Conservation (phyloP, 2,329 filamentous ascomycete species). For the Beauveria sp. region DNA sequence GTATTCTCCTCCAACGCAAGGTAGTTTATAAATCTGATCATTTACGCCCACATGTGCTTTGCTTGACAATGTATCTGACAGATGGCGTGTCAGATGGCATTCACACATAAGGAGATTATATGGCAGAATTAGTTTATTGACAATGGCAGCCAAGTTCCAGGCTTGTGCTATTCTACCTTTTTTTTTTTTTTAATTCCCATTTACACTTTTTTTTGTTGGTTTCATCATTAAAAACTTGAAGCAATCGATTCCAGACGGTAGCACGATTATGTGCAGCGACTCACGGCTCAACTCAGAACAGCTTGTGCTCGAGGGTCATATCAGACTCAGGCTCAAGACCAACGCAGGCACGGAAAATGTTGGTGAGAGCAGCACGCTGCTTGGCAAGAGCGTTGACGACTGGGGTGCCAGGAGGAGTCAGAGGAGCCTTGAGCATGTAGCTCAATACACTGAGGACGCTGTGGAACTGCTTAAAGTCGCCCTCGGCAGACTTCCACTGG, state of each 20-base stretch:
- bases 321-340: conserved; percentile 95
- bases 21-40: neutral
- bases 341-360: conserved; percentile 97
- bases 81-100: neutral
- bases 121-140: conserved; percentile 8
- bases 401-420: conserved; percentile 89
- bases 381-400: conserved; percentile 94
- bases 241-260: neutral
- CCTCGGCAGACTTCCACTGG: conserved; percentile 67
- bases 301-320: conserved; percentile 98
- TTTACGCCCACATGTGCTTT: neutral
- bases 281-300: conserved; percentile 52
- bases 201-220: neutral
- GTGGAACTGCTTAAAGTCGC: conserved; percentile 88
- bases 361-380: conserved; percentile 88
- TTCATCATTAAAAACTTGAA: neutral
- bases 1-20: neutral
- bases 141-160: neutral
- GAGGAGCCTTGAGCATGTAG: conserved; percentile 97
- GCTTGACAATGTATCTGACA: neutral
- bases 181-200: neutral
- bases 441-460: conserved; percentile 93
- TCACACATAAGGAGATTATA: neutral
- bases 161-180: conserved; percentile 4
- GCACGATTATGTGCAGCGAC: neutral